Conservation (phyloP, 2,329 filamentous ascomycete species). For the Trichoderma breve region DNA sequence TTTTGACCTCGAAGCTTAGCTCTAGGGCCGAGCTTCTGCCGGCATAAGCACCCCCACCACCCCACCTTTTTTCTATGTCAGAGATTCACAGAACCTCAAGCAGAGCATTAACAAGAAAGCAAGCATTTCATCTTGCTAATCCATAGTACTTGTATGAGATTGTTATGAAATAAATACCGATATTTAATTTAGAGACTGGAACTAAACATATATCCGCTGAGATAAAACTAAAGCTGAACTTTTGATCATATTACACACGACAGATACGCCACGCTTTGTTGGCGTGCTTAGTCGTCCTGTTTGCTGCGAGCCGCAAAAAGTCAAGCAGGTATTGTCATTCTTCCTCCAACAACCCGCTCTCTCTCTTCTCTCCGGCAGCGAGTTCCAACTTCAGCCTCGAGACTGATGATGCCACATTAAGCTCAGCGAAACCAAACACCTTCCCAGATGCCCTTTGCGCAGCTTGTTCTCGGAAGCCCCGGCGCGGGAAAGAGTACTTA, state of each 20-base stretch:
- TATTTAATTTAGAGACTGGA: not conserved
- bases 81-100: slow-evolving; percentile 1
- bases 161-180: not conserved
- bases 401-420: slow-evolving; percentile 30
- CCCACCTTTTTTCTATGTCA: slow-evolving; percentile 7
- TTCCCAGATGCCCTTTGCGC: slow-evolving; percentile 58
- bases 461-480: slow-evolving; percentile 90
- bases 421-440: not conserved
- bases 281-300: not conserved
- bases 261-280: not conserved
- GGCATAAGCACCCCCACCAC: slow-evolving; percentile 12
- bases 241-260: not conserved
- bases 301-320: not conserved
- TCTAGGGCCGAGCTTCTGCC: slow-evolving; percentile 18
- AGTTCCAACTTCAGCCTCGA: not conserved
- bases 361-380: not conserved
- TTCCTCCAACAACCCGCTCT: not conserved
- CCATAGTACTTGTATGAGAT: not conserved
- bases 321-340: not conserved
- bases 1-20: slow-evolving; percentile 18
- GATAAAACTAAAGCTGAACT: not conserved
- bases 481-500: slow-evolving; percentile 97
- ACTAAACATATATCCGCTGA: not conserved
- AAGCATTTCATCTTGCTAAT: not conserved
- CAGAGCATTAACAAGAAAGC: not conserved